Percentiles rank a stretch among this genome's conserved stretches.
Evolutionary conservation across 164 flowering plant species (phyloP).

Genomic region (Dillenia suffruticosa): DNA sequence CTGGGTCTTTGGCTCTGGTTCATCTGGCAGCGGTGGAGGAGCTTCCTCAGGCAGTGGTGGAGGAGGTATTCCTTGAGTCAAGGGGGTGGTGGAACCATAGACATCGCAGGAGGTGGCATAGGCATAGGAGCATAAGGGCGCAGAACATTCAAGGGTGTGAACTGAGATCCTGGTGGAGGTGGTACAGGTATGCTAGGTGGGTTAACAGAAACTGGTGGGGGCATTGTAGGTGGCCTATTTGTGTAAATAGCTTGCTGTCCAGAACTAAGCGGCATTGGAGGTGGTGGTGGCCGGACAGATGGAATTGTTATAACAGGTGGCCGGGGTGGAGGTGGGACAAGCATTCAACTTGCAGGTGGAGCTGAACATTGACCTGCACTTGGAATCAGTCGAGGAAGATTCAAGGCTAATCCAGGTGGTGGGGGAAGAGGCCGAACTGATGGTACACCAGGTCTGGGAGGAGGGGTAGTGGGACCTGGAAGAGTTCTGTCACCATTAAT

Average conservation of each 20-base stretch:
- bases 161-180: conserved; percentile 88
- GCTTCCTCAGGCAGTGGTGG: conserved; percentile 98
- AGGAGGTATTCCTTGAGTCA: conserved; percentile 88
- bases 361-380: conserved; percentile 48
- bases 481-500: conserved; percentile 39
- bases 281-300: conserved; percentile 52
- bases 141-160: conserved; percentile 41
- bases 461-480: conserved; percentile 89
- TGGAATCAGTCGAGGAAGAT: conserved; percentile 68
- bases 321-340: conserved; percentile 49
- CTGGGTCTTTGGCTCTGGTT: conserved; percentile 97
- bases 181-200: conserved; percentile 42
- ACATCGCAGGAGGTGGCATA: conserved; percentile 51
- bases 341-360: conserved; percentile 35
- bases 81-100: conserved; percentile 73
- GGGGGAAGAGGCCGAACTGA: conserved; percentile 89
- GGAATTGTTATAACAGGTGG: conserved; percentile 43
- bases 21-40: conserved; percentile 97
- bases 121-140: conserved; percentile 50
- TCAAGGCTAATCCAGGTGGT: conserved; percentile 75
- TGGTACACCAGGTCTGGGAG: conserved; percentile 78
- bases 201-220: conserved; percentile 36
- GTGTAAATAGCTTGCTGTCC: conserved; percentile 59
- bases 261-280: conserved; percentile 54
- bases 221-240: conserved; percentile 55